Conservation (phyloP, 768 basidiomycete genomes). For the Cyclocybe cylindracea region DNA sequence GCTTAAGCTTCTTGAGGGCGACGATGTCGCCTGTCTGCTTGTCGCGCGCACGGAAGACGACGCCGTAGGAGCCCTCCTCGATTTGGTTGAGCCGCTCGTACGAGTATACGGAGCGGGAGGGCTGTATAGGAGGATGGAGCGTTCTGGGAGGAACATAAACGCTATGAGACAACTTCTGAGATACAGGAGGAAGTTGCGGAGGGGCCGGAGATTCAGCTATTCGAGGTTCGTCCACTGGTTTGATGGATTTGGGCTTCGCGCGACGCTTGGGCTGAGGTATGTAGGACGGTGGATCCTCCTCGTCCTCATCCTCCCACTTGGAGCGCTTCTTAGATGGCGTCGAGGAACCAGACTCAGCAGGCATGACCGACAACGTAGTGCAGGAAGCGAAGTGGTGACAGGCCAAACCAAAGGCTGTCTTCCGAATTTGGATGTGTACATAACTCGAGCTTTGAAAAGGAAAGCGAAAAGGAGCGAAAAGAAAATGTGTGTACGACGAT, state of each 20-base stretch:
- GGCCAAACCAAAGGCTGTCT: background rate
- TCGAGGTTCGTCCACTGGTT: slow-evolving; percentile 21
- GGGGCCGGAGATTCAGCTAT: slow-evolving; percentile 16
- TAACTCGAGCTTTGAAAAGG: background rate
- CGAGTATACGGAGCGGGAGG: slow-evolving; percentile 91
- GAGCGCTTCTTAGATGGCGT: slow-evolving; percentile 74
- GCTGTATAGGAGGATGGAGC: slow-evolving; percentile 73
- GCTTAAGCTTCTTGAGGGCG: slow-evolving; percentile 95
- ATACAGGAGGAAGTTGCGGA: slow-evolving; percentile 16
- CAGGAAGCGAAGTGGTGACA: background rate
- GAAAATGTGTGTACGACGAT: no score
- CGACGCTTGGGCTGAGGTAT: slow-evolving; percentile 56
- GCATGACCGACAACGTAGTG: slow-evolving; percentile 9
- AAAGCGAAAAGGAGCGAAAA: background rate
- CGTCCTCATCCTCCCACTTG: slow-evolving; percentile 64
- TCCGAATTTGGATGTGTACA: no score
- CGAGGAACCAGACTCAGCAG: slow-evolving; percentile 35
- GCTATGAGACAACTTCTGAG: slow-evolving; percentile 47
- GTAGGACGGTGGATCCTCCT: slow-evolving; percentile 28
- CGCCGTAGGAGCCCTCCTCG: slow-evolving; percentile 97
- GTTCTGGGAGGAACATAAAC: slow-evolving; percentile 75
- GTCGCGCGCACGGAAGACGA: slow-evolving; percentile 95
- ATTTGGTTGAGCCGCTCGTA: slow-evolving; percentile 97
- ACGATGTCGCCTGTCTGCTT: slow-evolving; percentile 95
- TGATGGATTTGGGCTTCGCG: slow-evolving; percentile 42